These are phyloP conservation scores for Celoporthe dispersa DNA, from an alignment of 2,329 filamentous ascomycete genomes.

Conservation along the genomic window DNA sequence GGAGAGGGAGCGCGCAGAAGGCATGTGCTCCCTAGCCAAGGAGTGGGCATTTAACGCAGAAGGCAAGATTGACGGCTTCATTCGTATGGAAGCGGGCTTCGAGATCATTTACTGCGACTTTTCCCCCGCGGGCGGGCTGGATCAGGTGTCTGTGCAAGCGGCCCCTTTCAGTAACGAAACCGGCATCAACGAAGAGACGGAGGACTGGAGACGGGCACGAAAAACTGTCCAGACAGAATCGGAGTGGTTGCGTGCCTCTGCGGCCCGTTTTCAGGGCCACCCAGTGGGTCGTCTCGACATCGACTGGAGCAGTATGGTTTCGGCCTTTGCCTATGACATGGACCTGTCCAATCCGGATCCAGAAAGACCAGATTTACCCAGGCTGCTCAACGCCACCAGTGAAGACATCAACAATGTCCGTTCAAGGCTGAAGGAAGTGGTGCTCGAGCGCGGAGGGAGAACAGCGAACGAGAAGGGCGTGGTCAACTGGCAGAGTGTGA, in stretches of 20 bases:
- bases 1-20: conserved; percentile 56
- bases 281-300: conserved; percentile 46
- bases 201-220: neutral
- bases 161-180: conserved; percentile 32
- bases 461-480: conserved; percentile 42
- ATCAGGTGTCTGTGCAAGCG: conserved; percentile 40
- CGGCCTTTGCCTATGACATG: conserved; percentile 54
- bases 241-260: conserved; percentile 47
- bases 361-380: conserved; percentile 32
- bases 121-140: conserved; percentile 40
- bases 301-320: conserved; percentile 56
- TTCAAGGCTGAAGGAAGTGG: conserved; percentile 38
- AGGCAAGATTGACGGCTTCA: conserved; percentile 60
- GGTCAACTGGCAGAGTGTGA: conserved; percentile 68
- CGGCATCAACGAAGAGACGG: conserved; percentile 26
- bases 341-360: conserved; percentile 50
- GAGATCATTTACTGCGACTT: conserved; percentile 74
- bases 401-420: conserved; percentile 33
- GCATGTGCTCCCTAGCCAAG: conserved; percentile 58
- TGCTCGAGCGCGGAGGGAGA: conserved; percentile 27
- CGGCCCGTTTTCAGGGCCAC: conserved; percentile 51
- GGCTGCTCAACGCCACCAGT: conserved; percentile 32
- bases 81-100: conserved; percentile 72
- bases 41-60: conserved; percentile 46
- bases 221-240: neutral